Base-by-base conservation (phyloP, 2,329 filamentous ascomycete species). In the Colletotrichum liaoningense region DNA sequence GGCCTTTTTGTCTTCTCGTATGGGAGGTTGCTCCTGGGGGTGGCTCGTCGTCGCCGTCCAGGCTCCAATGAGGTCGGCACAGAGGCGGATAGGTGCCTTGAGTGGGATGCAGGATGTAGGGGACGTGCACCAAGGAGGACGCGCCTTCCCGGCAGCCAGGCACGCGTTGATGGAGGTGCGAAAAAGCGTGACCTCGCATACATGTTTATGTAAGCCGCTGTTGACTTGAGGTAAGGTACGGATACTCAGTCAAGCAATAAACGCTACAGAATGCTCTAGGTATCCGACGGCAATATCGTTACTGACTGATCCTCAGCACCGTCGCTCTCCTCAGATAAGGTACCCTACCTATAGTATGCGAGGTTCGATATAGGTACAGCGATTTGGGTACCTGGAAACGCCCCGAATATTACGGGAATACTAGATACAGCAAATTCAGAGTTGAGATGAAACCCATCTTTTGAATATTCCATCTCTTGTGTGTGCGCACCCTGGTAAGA, bases 111-210 rank as follows among this genome's bases (percentile, higher is more conserved):
- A 38, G 33, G 22, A 19, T 30, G 24, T 14, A 38, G 16, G 22
- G 30, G 22, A 14, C 30, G 38, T 16, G 59, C 33, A 19, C 52
- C 24, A 38, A 12, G 26, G n/a, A 26, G 30, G 26, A 33, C 46
- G 52, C 60, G 52, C 14, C 24, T 16, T 54, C 42, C 33, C 1
- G 4, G 56, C 33, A 33, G 14, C 26, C 28, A 49, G 22, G 12
- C 56, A 68, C 69, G 64, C 64, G 69, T 49, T 28, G 16, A 42
- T 28, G 55, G 26, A 49, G 42, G 35, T 71, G 63, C 67, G 69
- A 71, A 68, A 67, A 38, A 16, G 56, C 57, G 69, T 67, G 65
- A 62, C 65, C 38, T 60, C 57, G 57, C 56, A 65, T 57, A 9
- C 42, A 49, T 14, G 12, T 8, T 57, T 24, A 59, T 49, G 19